A percentile compares a stretch with the other conserved stretches of the same genome.
Conservation (phyloP, 129 eudicot genomes). For the Flaveria linearis region DNA sequence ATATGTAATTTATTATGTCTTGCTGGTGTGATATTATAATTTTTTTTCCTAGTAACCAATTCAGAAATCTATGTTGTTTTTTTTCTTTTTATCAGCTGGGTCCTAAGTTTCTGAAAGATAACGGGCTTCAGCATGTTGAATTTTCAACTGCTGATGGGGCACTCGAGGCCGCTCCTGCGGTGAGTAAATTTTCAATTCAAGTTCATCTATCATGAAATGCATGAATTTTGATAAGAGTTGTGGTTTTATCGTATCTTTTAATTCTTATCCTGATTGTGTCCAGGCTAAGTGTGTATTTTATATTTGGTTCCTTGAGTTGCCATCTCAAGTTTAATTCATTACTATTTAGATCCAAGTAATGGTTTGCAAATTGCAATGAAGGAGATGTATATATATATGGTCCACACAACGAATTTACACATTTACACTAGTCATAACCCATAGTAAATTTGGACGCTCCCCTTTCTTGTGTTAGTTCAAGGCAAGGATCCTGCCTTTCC, state of each 20-base stretch:
- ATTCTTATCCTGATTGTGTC: slow-evolving; percentile 10
- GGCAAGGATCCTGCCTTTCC: too few relatives aligned
- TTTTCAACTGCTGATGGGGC: slow-evolving; percentile 99
- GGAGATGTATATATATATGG: too few relatives aligned
- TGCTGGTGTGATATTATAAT: slow-evolving; percentile 18
- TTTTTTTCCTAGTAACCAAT: slow-evolving; percentile 7
- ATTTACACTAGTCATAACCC: too few relatives aligned
- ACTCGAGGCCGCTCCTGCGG: slow-evolving; percentile 98
- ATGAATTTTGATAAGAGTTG: slow-evolving; percentile 1
- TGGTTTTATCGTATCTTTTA: neutral
- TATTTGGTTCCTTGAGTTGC: slow-evolving; percentile 18
- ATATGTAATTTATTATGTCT: slow-evolving; percentile 47
- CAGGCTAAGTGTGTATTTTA: neutral
- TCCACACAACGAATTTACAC: too few relatives aligned
- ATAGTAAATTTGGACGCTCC: too few relatives aligned
- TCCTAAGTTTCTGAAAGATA: slow-evolving; percentile 81
- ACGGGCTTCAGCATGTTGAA: slow-evolving; percentile 73
- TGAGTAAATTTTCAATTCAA: slow-evolving; percentile 38
- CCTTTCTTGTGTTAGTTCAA: too few relatives aligned
- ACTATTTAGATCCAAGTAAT: neutral
- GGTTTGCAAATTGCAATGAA: neutral
- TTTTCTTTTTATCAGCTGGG: slow-evolving; percentile 30
- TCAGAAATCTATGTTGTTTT: neutral
- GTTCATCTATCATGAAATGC: slow-evolving; percentile 13
- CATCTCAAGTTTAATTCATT: neutral